phyloP scores from a whole-genome alignment of 495 filamentous ascomycete species.

The Astrothelium macrocarpum region DNA sequence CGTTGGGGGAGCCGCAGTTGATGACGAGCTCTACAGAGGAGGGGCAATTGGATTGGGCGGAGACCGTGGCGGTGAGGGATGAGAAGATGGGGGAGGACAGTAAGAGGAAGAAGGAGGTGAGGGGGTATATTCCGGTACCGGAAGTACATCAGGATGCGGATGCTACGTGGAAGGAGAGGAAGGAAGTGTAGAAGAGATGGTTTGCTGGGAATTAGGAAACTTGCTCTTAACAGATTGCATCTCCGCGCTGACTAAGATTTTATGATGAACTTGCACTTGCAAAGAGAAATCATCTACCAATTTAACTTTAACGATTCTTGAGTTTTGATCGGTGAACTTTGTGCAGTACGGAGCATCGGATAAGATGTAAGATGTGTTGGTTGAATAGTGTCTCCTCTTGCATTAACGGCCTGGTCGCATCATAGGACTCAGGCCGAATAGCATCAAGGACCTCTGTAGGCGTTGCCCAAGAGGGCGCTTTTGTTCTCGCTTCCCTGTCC shows the following conservation, averaged over 20 bases:
- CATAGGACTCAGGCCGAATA: background rate
- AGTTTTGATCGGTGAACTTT: too few relatives aligned
- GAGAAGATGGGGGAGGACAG: slow-evolving; percentile 51
- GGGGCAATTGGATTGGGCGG: slow-evolving; percentile 52
- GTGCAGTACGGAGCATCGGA: background rate
- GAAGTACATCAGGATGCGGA: slow-evolving; percentile 52
- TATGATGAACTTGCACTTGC: too few relatives aligned
- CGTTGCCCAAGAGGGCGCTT: slow-evolving; percentile 14
- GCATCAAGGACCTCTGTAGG: background rate
- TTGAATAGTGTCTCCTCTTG: slow-evolving; percentile 2
- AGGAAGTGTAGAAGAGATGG: background rate
- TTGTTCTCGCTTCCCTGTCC: slow-evolving; percentile 59
- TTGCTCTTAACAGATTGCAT: background rate
- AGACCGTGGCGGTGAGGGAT: slow-evolving; percentile 55
- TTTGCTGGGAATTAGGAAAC: background rate
- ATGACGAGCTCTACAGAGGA: slow-evolving; percentile 64
- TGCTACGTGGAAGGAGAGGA: slow-evolving; percentile 32
- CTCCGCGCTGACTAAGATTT: too few relatives aligned
- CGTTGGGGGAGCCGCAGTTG: slow-evolving; percentile 62
- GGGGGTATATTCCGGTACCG: slow-evolving; percentile 50
- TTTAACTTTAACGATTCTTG: background rate
- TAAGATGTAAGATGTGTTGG: background rate
- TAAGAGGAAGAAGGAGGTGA: slow-evolving; percentile 51
- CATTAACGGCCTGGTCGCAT: background rate
- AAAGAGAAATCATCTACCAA: background rate